Base-by-base conservation (phyloP, 2,329 filamentous ascomycete genomes). In the Sclerotinia spermophila region DNA sequence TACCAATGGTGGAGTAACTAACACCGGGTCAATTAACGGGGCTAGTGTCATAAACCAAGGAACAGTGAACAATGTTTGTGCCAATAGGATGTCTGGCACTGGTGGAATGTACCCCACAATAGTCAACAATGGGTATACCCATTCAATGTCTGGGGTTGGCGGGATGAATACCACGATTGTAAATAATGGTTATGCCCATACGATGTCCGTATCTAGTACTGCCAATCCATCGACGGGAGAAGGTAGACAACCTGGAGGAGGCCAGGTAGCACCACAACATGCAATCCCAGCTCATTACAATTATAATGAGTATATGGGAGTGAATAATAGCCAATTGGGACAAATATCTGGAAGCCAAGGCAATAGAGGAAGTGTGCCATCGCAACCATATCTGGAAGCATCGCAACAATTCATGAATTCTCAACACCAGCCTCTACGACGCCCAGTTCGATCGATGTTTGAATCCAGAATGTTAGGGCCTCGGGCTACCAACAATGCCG, bases 331-430 rank as follows among this genome's bases (percentile, higher is more conserved):
- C 10, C 33, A 8, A 15, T 8, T 13, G 1, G 24, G 11, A 59
- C 56, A 15, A 59, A 27, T n/a, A 10, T 13, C 48, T 27, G 24
- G 24, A 51, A 1, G n/a, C n/a, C 10, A 1, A n/a, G 48, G 48
- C 19, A 10, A 24, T 4, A 40, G 21, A n/a, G 15, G 21, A 15
- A 7, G 24, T 59, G 24, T 27, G 13, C 35, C 21, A 4, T 7
- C 5, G 1, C 21, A 21, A 27, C 13, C 35, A 11, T 15, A 38
- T 38, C 13, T 4, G 3, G 24, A n/a, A n/a, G 15, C 24, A n/a
- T 6, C 2, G 0, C 24, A 27, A 40, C 3, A 19, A 24, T n/a
- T 1, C 1, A 40, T n/a, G 3, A 7, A 13, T 19, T 27, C 13
- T 0, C 21, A 5, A 21, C 24, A 15, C 10, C 35, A 59, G 7